phyloP scores from a whole-genome alignment of 176 grass and related monocot genomes.

The Hordeum vulgare region DNA sequence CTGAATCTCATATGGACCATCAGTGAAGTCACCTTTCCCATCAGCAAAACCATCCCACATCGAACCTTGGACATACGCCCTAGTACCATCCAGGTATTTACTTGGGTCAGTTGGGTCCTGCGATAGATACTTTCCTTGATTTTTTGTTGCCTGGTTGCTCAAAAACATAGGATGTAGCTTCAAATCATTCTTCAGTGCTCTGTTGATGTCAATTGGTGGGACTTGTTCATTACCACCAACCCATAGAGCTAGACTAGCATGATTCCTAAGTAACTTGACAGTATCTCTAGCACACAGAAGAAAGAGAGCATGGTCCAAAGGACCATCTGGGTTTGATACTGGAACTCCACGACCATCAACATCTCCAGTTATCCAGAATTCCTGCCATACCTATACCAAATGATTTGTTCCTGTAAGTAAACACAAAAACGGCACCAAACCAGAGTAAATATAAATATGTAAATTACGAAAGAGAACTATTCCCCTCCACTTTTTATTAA shows the following conservation, averaged over 20 bases:
- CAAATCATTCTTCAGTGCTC: slow-evolving; percentile 63
- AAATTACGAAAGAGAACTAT: not conserved
- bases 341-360: slow-evolving; percentile 78
- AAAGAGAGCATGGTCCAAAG: slow-evolving; percentile 91
- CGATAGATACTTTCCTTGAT: slow-evolving; percentile 13
- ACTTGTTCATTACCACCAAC: slow-evolving; percentile 98
- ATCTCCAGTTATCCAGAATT: slow-evolving; percentile 99
- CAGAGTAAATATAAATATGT: not conserved
- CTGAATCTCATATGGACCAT: slow-evolving; percentile 97
- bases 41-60: slow-evolving; percentile 99
- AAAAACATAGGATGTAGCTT: slow-evolving; percentile 70
- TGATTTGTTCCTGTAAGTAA: slow-evolving; percentile 18
- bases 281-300: slow-evolving; percentile 95
- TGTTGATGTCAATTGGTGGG: slow-evolving; percentile 81
- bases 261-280: slow-evolving; percentile 85
- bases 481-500: not conserved
- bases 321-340: slow-evolving; percentile 74
- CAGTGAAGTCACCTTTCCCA: slow-evolving; percentile 67
- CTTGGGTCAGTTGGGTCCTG: slow-evolving; percentile 66
- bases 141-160: slow-evolving; percentile 4
- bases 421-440: not conserved
- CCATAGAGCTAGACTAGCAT: slow-evolving; percentile 90
- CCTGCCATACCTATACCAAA: slow-evolving; percentile 88
- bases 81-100: slow-evolving; percentile 86
- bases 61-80: slow-evolving; percentile 84